Evolutionary conservation across 2,329 filamentous ascomycete genomes (phyloP), one percentile per base, ranked within the genome.

Genomic region (Ascochyta lentis): DNA sequence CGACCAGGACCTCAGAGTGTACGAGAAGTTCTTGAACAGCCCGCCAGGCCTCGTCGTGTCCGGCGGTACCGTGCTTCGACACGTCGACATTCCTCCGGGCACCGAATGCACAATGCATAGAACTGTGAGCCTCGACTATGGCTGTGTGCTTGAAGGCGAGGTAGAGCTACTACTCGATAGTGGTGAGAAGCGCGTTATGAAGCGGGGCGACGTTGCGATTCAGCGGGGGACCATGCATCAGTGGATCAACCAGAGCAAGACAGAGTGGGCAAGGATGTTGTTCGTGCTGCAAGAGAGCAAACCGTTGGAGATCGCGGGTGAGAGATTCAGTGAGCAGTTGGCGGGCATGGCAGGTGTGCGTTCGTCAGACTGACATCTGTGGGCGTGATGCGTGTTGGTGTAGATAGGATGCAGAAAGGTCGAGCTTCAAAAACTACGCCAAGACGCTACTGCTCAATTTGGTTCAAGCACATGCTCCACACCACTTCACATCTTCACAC

Each of bases 41-140:
- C 76, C 80, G 1, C 81, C 83, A 0, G 83, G 83, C 1, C 75
- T 86, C 3, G 77, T 79, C 16, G 72, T 83, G 35, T 76, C 78
- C 2, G 72, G 72, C 27, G 81, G 80, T 9, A 80, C 80, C 4
- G 79, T 82, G 13, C 73, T 81, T 37, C 76, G 79, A 39, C 71
- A 75, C 43, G 75, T 77, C 38, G 75, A 77, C 48, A 73, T 77
- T 43, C 65, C 65, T 13, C 75, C 75, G 0, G 57, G 60, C 24
- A 71, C 67, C n/a, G 65, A 55, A 22, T 74, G 71, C 52, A 67
- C 70, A n/a, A 77, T 77, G 76, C 76, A 77, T 58, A 68, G 76
- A 3, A 77, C 76, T 19, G 73, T 77, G 50, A 71, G 66, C 56
- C 58, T 77, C 26, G 76, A 77, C 58, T 77, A 77, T 47, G 76